These are phyloP conservation scores for Zygoascus bituminiphila DNA, from an alignment of 805 yeast species.

Conservation along the genomic window DNA sequence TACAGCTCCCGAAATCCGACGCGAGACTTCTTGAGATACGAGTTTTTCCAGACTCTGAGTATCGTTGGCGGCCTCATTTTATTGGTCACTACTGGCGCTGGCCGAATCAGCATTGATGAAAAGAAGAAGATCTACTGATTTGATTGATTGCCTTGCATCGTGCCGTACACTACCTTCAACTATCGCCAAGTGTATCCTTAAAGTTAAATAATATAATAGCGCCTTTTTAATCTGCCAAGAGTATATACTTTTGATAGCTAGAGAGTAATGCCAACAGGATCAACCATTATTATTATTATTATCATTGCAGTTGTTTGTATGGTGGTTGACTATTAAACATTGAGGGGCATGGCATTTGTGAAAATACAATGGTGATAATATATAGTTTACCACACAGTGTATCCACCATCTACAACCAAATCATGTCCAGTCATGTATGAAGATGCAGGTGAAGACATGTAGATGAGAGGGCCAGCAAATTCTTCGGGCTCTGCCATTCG, in stretches of 20 bases:
- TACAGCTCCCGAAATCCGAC: slow-evolving; percentile 59
- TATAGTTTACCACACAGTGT: slow-evolving; percentile 60
- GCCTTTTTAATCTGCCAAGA: too few relatives aligned
- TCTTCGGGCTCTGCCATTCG: slow-evolving; percentile 84
- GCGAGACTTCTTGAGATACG: slow-evolving; percentile 86
- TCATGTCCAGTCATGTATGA: slow-evolving; percentile 80
- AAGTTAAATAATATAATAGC: neutral
- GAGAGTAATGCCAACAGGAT: too few relatives aligned
- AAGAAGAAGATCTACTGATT: slow-evolving; percentile 83
- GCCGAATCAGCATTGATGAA: slow-evolving; percentile 86
- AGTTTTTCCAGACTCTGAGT: slow-evolving; percentile 87
- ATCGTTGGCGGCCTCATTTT: slow-evolving; percentile 90
- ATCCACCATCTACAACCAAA: slow-evolving; percentile 79
- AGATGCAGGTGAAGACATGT: slow-evolving; percentile 66
- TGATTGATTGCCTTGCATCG: neutral
- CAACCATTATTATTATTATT: too few relatives aligned
- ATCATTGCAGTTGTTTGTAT: too few relatives aligned
- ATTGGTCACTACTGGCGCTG: slow-evolving; percentile 94
- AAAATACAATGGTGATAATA: too few relatives aligned
- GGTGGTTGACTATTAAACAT: too few relatives aligned
- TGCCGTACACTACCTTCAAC: neutral
- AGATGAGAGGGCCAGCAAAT: slow-evolving; percentile 67
- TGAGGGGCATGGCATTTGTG: too few relatives aligned
- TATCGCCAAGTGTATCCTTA: too few relatives aligned
- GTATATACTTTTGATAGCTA: too few relatives aligned